A percentile compares a stretch with the other conserved stretches of the same genome.
phyloP scores from a whole-genome alignment of 495 filamentous ascomycete genomes.

The Pseudevernia furfuracea region DNA sequence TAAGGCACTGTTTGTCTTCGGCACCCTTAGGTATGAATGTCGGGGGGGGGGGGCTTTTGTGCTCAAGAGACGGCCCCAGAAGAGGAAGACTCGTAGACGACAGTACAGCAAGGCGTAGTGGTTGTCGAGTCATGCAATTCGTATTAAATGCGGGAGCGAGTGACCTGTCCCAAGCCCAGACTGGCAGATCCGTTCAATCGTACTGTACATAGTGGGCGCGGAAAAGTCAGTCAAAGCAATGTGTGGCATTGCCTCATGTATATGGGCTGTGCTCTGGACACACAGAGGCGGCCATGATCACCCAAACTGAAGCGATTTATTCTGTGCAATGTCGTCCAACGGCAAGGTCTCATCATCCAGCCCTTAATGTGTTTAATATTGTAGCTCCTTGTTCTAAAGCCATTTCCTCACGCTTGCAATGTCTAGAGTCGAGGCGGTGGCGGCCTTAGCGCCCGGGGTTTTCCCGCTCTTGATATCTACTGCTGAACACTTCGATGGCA shows the following conservation, averaged over 20 bases:
- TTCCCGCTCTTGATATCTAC: background rate
- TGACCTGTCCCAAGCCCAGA: constrained; percentile 6
- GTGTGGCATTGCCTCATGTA: background rate
- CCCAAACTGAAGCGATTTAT: background rate
- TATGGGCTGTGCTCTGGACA: too few species aligned
- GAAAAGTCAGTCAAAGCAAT: constrained; percentile 23
- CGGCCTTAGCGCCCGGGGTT: background rate
- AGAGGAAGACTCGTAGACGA: constrained; percentile 6
- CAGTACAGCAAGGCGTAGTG: constrained; percentile 8
- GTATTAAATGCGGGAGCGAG: constrained; percentile 1
- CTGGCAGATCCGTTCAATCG: constrained; percentile 10
- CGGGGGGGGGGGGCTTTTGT: background rate
- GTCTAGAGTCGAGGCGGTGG: background rate
- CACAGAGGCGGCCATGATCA: too few species aligned
- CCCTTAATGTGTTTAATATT: background rate
- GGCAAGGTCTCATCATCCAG: background rate
- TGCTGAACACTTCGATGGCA: background rate
- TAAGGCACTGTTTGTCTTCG: constrained; percentile 6
- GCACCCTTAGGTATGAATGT: background rate
- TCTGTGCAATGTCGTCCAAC: background rate
- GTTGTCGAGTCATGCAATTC: constrained; percentile 3
- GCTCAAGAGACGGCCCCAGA: constrained; percentile 2
- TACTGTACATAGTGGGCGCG: constrained; percentile 11
- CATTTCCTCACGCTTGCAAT: background rate
- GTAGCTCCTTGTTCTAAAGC: background rate